A percentile compares a stretch with the other conserved stretches of the same genome.
These are phyloP conservation scores for Pyricularia sp. DNA, from an alignment of 2,329 filamentous ascomycete species.

Conservation along the genomic window DNA sequence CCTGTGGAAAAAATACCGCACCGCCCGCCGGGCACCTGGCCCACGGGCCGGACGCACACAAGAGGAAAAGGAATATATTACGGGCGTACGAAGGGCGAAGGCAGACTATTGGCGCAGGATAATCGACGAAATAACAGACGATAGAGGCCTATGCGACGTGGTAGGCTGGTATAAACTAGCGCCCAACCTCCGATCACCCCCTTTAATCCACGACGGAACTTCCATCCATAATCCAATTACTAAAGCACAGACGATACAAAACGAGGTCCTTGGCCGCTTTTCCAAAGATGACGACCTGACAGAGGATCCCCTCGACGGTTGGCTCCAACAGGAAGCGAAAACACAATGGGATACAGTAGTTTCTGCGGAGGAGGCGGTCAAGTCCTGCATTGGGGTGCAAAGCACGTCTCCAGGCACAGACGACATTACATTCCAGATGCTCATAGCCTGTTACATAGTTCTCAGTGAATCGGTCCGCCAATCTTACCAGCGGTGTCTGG, in stretches of 20 bases:
- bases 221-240: background rate
- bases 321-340: background rate
- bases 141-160: background rate
- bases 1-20: background rate
- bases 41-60: background rate
- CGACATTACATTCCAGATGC: background rate
- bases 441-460: background rate
- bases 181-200: background rate
- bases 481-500: conserved; percentile 6
- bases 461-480: background rate
- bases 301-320: background rate
- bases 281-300: conserved; percentile 2
- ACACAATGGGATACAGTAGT: background rate
- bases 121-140: background rate
- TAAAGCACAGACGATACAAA: background rate
- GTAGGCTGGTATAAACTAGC: background rate
- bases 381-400: background rate
- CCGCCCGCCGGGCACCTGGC: background rate
- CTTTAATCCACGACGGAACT: background rate
- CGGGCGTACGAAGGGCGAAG: background rate
- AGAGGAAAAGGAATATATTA: background rate
- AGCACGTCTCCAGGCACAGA: conserved; percentile 2
- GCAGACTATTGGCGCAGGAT: background rate
- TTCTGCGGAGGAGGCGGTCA: background rate
- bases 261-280: background rate